Base-by-base conservation (phyloP, 1,284 basidiomycete species). In the Boletus semigastroideus region DNA sequence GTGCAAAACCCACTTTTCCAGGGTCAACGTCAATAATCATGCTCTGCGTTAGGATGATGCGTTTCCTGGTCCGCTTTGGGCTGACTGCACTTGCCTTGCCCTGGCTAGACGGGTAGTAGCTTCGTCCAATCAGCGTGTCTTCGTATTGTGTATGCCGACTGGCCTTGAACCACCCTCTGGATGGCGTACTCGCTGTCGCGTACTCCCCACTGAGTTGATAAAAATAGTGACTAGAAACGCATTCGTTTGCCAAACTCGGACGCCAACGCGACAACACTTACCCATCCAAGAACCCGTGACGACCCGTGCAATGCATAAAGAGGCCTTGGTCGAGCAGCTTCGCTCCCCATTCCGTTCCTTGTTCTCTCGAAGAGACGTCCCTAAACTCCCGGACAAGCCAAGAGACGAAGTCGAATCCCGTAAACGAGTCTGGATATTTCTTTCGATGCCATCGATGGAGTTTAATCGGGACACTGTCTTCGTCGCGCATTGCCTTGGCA, bases 11-110 rank as follows among this genome's bases (percentile, higher is more conserved):
- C 57, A 85, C 87, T 74, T 87, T 90, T 60, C 77, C 78, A 1
- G 83, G 84, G 68, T 97, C 94, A 40, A 93, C 81, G 61, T 96
- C 93, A 55, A 95, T 86, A 31, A 93, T 82, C 78, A 91, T 88
- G 28, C 83, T 91, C 66, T 94, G 89, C 62, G 89, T 93, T 59
- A 97, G 77, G 47, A 94, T 86, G 27, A 92, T 76, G 34, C 80
- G 79, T 63, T 85, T 90, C 67, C 77, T 84, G 44, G 72, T 68
- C 53, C 73, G 78, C 55, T 75, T 74, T 40, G 75, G 72, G 51
- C 70, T 74, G 31, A 69, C 63, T 25, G 68, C 70, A 42, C 67
- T 68, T 19, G 69, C 55, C 42, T 66, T 74, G 5, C 69, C 65
- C 30, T 68, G 66, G 57, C 62, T 69, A 1, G 75, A 67, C 1